Base-by-base conservation (phyloP, 495 filamentous ascomycete genomes). In the Penicillium samsonianum region DNA sequence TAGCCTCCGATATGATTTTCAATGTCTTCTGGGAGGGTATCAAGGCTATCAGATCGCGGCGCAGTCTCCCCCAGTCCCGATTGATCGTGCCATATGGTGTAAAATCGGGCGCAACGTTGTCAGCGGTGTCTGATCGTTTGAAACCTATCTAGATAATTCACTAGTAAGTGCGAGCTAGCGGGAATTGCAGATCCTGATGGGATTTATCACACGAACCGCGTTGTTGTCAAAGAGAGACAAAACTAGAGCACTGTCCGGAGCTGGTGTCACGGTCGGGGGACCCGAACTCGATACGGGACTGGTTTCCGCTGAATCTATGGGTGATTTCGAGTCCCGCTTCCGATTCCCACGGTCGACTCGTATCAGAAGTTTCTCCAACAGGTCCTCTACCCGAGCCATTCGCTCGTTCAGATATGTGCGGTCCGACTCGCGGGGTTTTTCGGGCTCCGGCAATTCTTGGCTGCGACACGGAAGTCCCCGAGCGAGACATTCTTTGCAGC, bases 391-490 rank as follows among this genome's bases (percentile, higher is more conserved):
- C 0, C 76, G 71, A 30, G 65, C 75, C 31, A 83, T 61, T 6
- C 79, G 70, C 49, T 80, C 78, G 28, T 61, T 58, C 12, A 64
- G n/a, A n/a, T 38, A 47, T 44, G 37, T 20, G 67, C 71, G 47
- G 77, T 66, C 45, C 70, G 66, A 60, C n/a, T 62, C 59, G 35
- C 55, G 41, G 55, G 62, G 43, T 75, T 75, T 48, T 23, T 64
- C 57, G 35, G 75, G 65, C 46, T 80, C 72, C 5, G 75, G 62
- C 38, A 77, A 78, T 57, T 82, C 79, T 57, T 83, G 80, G 67
- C 76, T 79, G 31, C 77, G 68, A 60, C 80, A 83, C 20, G 60
- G 59, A 2, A 75, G 73, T 3, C 78, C 78, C 22, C 77, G 70
- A 8, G 64, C 64, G 22, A 78, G 67, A 58, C 80, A 83, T 16